Conservation (phyloP, 768 basidiomycete species). For the Suillus subalutaceus region DNA sequence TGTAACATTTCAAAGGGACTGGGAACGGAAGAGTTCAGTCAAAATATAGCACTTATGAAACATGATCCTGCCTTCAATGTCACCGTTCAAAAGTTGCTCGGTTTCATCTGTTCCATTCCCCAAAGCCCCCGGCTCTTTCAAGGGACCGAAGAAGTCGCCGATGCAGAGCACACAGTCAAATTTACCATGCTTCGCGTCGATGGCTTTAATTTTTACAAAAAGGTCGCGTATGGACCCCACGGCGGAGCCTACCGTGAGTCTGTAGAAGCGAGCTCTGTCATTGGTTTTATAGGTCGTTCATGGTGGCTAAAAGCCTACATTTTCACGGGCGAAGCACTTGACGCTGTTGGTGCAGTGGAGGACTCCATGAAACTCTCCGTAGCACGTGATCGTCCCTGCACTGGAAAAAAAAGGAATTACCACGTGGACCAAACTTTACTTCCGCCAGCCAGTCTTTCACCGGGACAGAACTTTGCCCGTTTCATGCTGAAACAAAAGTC, state of each 20-base stretch:
- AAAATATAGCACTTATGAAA: background rate
- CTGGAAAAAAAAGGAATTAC: background rate
- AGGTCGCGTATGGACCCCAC: constrained; percentile 74
- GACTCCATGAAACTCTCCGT: constrained; percentile 25
- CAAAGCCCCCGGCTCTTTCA: constrained; percentile 34
- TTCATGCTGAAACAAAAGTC: background rate
- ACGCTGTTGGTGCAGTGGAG: constrained; percentile 16
- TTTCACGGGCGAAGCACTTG: constrained; percentile 27
- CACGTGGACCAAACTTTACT: background rate
- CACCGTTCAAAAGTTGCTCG: constrained; percentile 63
- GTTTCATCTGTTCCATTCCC: constrained; percentile 53
- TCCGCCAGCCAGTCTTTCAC: background rate
- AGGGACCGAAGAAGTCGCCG: constrained; percentile 84
- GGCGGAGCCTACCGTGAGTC: constrained; percentile 82
- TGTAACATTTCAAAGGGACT: constrained; percentile 91
- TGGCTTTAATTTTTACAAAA: constrained; percentile 77
- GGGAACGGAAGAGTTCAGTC: constrained; percentile 21
- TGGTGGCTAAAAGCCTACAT: constrained; percentile 26
- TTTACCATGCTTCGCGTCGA: constrained; percentile 91
- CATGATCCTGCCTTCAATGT: constrained; percentile 58
- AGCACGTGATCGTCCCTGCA: constrained; percentile 15
- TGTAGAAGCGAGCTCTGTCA: constrained; percentile 21
- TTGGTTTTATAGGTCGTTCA: constrained; percentile 11
- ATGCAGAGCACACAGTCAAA: constrained; percentile 83
- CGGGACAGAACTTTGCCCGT: background rate